A percentile compares a stretch with the other conserved stretches of the same genome.
Evolutionary conservation across 2,329 filamentous ascomycete species (phyloP).

Genomic region (Gyromitra esculenta): DNA sequence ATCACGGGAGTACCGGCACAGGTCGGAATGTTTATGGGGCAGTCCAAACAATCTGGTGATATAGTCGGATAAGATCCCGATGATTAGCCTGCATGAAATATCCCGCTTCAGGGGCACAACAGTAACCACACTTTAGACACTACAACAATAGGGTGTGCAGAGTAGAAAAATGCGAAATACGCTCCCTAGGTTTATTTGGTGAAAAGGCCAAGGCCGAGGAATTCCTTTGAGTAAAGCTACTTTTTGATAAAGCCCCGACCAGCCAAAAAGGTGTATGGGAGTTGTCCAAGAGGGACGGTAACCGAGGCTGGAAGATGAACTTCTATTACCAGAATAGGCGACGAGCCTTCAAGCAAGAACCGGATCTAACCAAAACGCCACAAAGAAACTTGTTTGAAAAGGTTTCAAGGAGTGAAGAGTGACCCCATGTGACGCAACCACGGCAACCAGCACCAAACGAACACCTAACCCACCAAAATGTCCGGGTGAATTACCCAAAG

Average conservation of each 20-base stretch:
- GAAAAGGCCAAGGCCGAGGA: background rate
- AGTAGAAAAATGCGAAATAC: background rate
- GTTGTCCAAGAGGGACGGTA: background rate
- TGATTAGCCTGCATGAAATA: constrained; percentile 30
- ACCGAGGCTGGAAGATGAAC: constrained; percentile 15
- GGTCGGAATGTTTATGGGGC: constrained; percentile 6
- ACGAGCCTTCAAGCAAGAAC: constrained; percentile 14
- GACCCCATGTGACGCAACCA: constrained; percentile 26
- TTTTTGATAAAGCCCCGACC: constrained; percentile 8
- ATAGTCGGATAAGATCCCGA: constrained; percentile 17
- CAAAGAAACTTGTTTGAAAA: constrained; percentile 36
- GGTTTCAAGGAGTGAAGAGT: constrained; percentile 18
- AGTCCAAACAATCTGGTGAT: constrained; percentile 3
- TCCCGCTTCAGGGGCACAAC: background rate
- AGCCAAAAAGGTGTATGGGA: background rate
- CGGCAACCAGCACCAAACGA: background rate
- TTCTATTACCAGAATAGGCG: constrained; percentile 28
- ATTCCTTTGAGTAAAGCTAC: background rate
- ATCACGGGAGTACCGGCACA: constrained; percentile 6
- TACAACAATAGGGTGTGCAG: background rate
- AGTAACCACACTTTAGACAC: constrained; percentile 26
- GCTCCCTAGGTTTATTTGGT: background rate
- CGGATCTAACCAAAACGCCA: constrained; percentile 24
- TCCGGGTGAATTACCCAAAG: constrained; percentile 15
- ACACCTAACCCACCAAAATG: constrained; percentile 1